Evolutionary conservation across 1,284 basidiomycete genomes (phyloP), one percentile per base, ranked within the genome.

Genomic region (Boletus sp.): DNA sequence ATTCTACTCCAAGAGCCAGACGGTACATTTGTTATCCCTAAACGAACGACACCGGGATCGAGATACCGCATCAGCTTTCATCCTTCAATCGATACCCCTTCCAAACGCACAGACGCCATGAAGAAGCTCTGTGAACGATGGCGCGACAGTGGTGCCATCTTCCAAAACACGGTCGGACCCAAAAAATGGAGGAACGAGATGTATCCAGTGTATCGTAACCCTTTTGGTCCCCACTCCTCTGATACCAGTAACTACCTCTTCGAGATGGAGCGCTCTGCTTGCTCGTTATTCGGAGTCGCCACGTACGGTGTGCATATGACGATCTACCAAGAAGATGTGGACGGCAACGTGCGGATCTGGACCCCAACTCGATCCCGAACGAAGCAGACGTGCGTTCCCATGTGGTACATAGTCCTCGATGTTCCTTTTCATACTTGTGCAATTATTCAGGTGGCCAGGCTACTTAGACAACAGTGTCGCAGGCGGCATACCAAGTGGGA

Each of bases 291-390:
- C 59, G 94, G 95, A 2, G 69, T 95, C 8, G 79, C 92, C 40
- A 97, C 94, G 0, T 95, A 89, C 60, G 88, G 93, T 0, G 85
- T 92, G 6, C 92, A 95, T 65, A 78, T 91, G 79, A 87, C 80
- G 37, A 78, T 85, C 41, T 88, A 80, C 57, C 72, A 80, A 38
- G 72, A 79, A 53, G 69, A 70, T 27, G 66, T 66, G 1, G 72
- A 73, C 46, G 77, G 77, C 30, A 70, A 72, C 44, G 66, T 83
- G 59, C 72, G 72, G 50, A 73, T 97, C 9, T 98, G 95, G 95
- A 84, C 94, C 0, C 93, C 95, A 2, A 85, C 84, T 10, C 78
- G 95, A 13, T 80, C 91, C 9, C 74, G 72, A 51, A 95, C 87
- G 16, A 98, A 99, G 67, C 84, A 84, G 56, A 97, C 93, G 76